Evolutionary conservation across 2,329 filamentous ascomycete species (phyloP).

Genomic region (Pseudogymnoascus sp.): DNA sequence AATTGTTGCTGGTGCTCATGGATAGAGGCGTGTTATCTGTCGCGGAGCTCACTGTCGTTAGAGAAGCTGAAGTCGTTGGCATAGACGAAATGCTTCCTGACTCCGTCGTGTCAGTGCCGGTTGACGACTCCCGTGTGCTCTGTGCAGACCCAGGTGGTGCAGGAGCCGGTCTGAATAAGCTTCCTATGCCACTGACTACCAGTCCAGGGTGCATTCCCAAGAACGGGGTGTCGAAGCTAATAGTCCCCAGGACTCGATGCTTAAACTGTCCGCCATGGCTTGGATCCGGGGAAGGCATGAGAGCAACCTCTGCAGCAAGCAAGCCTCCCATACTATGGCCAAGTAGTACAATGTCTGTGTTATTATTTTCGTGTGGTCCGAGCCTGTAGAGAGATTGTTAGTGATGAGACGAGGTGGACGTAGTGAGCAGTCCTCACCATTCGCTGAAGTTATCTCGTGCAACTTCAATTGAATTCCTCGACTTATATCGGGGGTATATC

Average conservation of each 20-base stretch:
- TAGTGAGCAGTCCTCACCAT: conserved; percentile 44
- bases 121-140: conserved; percentile 5
- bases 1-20: conserved; percentile 10
- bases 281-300: conserved; percentile 37
- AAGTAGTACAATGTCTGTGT: conserved; percentile 71
- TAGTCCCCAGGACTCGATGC: conserved; percentile 69
- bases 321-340: conserved; percentile 90
- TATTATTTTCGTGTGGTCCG: conserved; percentile 61
- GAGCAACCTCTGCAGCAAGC: conserved; percentile 67
- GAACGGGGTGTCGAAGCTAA: conserved; percentile 81
- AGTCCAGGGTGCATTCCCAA: conserved; percentile 85
- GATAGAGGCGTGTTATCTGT: background rate
- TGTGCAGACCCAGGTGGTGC: conserved; percentile 25
- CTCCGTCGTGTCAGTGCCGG: background rate
- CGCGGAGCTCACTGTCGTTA: background rate
- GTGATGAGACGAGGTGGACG: conserved; percentile 4
- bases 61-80: background rate
- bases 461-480: conserved; percentile 60
- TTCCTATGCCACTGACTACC: conserved; percentile 70
- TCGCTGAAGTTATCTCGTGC: conserved; percentile 74
- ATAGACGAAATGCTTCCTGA: background rate
- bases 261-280: conserved; percentile 39
- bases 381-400: conserved; percentile 41
- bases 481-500: conserved; percentile 73
- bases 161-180: conserved; percentile 54